Evolutionary conservation across 148 eudicot genomes (phyloP).

Genomic region (Cornus suecica): DNA sequence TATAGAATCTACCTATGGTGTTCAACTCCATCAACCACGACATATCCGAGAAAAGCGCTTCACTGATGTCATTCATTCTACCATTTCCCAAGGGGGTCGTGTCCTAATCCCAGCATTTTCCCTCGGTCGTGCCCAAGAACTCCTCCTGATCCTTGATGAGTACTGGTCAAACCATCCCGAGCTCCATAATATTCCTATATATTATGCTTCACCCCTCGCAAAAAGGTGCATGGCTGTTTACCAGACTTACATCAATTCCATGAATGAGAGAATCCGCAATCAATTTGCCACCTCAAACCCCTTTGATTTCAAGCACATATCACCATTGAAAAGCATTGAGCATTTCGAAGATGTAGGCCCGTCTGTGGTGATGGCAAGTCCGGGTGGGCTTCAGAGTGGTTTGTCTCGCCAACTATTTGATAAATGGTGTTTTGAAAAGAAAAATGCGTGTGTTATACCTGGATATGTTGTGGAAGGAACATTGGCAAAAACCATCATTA

Average conservation of each 20-base stretch:
- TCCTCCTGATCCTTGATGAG: constrained; percentile 84
- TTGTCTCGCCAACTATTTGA: constrained; percentile 90
- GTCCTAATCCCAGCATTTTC: constrained; percentile 94
- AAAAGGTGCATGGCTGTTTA: constrained; percentile 92
- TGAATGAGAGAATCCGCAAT: constrained; percentile 88
- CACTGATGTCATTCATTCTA: constrained; percentile 82
- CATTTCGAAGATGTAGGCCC: constrained; percentile 85
- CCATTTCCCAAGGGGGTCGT: constrained; percentile 85
- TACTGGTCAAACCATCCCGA: constrained; percentile 95
- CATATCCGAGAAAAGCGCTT: constrained; percentile 80
- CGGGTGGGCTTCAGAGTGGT: constrained; percentile 89
- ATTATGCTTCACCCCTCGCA: constrained; percentile 94
- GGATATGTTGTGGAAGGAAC: constrained; percentile 96
- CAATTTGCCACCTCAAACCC: constrained; percentile 87
- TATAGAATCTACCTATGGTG: constrained; percentile 92
- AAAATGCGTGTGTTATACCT: constrained; percentile 86
- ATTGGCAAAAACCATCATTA: constrained; percentile 80
- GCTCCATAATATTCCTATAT: constrained; percentile 78
- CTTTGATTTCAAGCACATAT: constrained; percentile 86
- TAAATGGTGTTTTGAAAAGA: constrained; percentile 87
- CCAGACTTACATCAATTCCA: constrained; percentile 88
- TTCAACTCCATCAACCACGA: constrained; percentile 85
- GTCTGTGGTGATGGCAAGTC: constrained; percentile 94
- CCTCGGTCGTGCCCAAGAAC: constrained; percentile 95
- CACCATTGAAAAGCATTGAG: constrained; percentile 72